Evolutionary conservation across 2,329 filamentous ascomycete genomes (phyloP).

Genomic region (Microsporum canis): DNA sequence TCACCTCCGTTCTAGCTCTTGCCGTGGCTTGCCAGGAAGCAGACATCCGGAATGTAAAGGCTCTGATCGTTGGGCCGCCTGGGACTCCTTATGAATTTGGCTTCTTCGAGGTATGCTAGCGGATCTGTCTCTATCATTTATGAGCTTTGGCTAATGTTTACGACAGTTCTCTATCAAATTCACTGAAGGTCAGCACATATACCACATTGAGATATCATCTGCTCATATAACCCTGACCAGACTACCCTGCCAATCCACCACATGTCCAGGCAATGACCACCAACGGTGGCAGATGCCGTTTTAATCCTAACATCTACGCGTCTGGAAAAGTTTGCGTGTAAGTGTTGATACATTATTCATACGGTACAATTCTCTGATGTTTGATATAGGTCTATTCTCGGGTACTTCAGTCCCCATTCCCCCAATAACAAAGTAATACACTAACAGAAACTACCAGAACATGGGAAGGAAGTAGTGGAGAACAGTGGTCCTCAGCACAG

Average conservation of each 20-base stretch:
- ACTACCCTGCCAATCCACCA: constrained; percentile 64
- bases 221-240: constrained; percentile 33
- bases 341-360: constrained; percentile 28
- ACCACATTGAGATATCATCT: neutral
- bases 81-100: constrained; percentile 95
- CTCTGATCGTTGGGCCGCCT: constrained; percentile 81
- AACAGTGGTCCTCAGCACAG: constrained; percentile 94
- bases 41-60: constrained; percentile 78
- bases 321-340: constrained; percentile 85
- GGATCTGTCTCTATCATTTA: neutral
- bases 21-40: constrained; percentile 77
- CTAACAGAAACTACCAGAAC: constrained; percentile 50
- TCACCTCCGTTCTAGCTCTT: constrained; percentile 48
- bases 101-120: constrained; percentile 69
- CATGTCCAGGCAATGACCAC: constrained; percentile 63
- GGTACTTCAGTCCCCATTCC: constrained; percentile 41
- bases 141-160: neutral
- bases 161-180: constrained; percentile 64
- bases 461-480: constrained; percentile 80
- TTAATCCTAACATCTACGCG: constrained; percentile 95
- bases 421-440: neutral
- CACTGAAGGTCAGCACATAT: constrained; percentile 47
- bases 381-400: constrained; percentile 62
- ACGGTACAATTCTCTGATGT: constrained; percentile 13
- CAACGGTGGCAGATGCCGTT: constrained; percentile 75